Evolutionary conservation across 768 basidiomycete species (phyloP), one percentile per base, ranked within the genome.

Genomic region (Phylloporus sp.): DNA sequence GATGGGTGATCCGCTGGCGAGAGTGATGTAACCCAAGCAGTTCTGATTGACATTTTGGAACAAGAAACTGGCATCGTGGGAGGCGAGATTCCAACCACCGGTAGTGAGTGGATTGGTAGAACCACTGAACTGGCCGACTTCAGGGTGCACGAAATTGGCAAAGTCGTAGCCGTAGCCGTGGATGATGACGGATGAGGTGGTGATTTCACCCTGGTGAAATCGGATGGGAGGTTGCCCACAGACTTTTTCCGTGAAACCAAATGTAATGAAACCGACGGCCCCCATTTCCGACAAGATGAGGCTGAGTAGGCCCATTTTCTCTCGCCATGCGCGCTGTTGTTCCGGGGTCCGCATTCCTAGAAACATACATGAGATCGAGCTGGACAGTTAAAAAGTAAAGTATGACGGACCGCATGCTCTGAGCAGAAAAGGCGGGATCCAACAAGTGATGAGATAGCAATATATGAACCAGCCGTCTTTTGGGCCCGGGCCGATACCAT

Each of bases 391-490:
- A 28, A 28, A 15, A 9, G 6, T 31, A 37, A 44, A 11, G 39
- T n/a, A n/a, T 35, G 33, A 78, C 86, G 50, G 61, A 91, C 91
- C 92, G 58, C 88, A 93, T 24, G 81, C 71, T 42, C 70, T 75
- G 49, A 96, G 76, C 18, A 97, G 50, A 49, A 88, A 81, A 2
- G 79, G 69, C 2, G 96, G 96, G n/a, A 95, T 71, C 58, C 83
- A 84, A 57, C 76, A 79, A 6, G 96, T 99, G 42, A 96, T 52
- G 53, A 93, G 58, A 65, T 82, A 83, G 67, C 89, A 96, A 67
- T 93, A 99, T 49, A 87, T 81, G 84, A 96, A 95, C 93, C 93
- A 98, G 21, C 83, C 80, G 40, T 92, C 86, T 55, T 92, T 84
- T 13, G 95, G 95, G 11, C 94, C 92, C 32, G 92, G 91, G 0